A percentile compares a stretch with the other conserved stretches of the same genome.
Evolutionary conservation across 495 filamentous ascomycete species (phyloP).

Genomic region (Wilcoxina mikolae): DNA sequence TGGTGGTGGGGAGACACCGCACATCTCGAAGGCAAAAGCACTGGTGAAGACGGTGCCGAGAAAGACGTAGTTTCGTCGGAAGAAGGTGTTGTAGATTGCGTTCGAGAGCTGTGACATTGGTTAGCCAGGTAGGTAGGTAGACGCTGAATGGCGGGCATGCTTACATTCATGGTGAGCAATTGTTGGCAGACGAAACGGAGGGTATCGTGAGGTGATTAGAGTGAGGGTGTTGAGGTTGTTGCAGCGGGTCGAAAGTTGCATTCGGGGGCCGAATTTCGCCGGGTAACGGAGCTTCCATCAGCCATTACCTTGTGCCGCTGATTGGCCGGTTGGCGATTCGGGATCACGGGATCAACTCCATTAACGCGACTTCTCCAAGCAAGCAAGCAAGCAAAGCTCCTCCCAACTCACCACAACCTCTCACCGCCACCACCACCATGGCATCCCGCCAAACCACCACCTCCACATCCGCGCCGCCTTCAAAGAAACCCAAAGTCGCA

Average conservation of each 20-base stretch:
- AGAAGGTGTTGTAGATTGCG: slow-evolving; percentile 48
- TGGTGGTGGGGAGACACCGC: slow-evolving; percentile 29
- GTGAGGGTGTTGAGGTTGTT: not conserved
- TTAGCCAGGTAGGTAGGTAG: not conserved
- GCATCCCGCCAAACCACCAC: not conserved
- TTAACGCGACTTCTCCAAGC: too few relatives aligned
- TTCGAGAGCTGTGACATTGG: slow-evolving; percentile 15
- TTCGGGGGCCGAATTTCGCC: not conserved
- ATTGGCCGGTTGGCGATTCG: too few relatives aligned
- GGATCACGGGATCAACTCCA: too few relatives aligned
- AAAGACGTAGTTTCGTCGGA: slow-evolving; percentile 75
- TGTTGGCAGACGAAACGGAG: too few relatives aligned
- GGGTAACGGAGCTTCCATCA: not conserved
- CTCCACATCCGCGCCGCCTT: slow-evolving; percentile 25
- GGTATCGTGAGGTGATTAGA: not conserved
- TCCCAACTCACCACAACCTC: not conserved
- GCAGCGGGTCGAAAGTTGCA: not conserved
- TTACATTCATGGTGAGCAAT: not conserved
- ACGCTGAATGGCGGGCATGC: not conserved
- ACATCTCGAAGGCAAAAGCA: slow-evolving; percentile 93
- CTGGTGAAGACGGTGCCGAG: slow-evolving; percentile 68
- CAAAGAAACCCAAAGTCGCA: slow-evolving; percentile 30
- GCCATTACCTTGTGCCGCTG: not conserved
- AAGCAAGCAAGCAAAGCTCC: too few relatives aligned
- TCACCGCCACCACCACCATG: not conserved